Percentiles rank a stretch among this genome's conserved stretches.
These are phyloP conservation scores for Colletotrichum orchidophilum DNA, from an alignment of 2,329 filamentous ascomycete species.

Conservation along the genomic window DNA sequence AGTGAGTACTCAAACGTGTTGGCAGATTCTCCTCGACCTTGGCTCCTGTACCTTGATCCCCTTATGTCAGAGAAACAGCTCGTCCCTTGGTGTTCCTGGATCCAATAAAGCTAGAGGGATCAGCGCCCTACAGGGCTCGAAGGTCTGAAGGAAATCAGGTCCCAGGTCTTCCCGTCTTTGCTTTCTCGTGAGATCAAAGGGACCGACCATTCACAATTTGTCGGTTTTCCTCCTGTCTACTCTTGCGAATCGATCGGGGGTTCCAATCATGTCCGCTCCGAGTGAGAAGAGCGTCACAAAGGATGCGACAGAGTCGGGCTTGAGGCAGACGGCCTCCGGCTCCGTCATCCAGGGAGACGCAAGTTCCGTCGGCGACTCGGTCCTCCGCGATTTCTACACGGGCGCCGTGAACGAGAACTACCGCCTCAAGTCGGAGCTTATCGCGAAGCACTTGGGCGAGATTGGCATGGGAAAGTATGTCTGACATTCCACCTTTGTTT, in stretches of 20 bases:
- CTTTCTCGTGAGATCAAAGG: constrained; percentile 31
- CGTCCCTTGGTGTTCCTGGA: not conserved
- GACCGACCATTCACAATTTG: not conserved
- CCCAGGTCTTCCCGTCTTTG: constrained; percentile 19
- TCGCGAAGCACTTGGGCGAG: constrained; percentile 40
- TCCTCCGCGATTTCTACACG: constrained; percentile 49
- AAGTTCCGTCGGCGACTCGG: constrained; percentile 38
- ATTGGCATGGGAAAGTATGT: constrained; percentile 48
- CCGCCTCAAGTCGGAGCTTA: constrained; percentile 45
- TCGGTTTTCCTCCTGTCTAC: not conserved
- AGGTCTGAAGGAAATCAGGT: not conserved
- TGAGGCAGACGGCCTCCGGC: constrained; percentile 19
- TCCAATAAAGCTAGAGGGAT: constrained; percentile 19
- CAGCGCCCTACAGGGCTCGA: not conserved
- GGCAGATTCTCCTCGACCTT: not conserved
- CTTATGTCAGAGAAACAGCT: not conserved
- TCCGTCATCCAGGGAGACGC: constrained; percentile 21
- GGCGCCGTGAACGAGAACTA: constrained; percentile 41
- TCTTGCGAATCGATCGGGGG: not conserved
- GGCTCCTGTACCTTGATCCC: not conserved
- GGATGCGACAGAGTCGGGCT: constrained; percentile 1
- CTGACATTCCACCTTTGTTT: not conserved
- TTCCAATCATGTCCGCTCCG: constrained; percentile 9
- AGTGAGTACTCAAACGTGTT: constrained; percentile 5
- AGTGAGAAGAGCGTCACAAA: constrained; percentile 28